A percentile compares a stretch with the other conserved stretches of the same genome.
These are phyloP conservation scores for Elsinoe necatrix DNA, from an alignment of 2,329 filamentous ascomycete species.

Conservation along the genomic window DNA sequence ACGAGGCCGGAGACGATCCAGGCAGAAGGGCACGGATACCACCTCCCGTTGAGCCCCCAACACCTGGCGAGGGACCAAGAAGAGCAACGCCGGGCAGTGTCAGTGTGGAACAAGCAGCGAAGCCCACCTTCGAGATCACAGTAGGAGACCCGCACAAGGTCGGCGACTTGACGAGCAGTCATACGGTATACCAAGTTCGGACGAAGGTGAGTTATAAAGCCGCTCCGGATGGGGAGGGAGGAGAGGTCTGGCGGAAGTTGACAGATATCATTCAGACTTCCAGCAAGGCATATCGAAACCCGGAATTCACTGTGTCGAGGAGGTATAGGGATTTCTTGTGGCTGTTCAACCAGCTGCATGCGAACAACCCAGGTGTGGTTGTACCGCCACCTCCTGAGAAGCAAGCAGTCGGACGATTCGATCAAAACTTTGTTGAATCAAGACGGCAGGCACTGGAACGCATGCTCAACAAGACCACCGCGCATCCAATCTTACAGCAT, in stretches of 20 bases:
- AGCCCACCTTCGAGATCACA: slow-evolving; percentile 80
- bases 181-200: slow-evolving; percentile 93
- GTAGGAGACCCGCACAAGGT: slow-evolving; percentile 98
- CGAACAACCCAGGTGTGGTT: slow-evolving; percentile 89
- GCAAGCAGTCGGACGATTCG: slow-evolving; percentile 91
- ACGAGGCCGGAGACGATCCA: slow-evolving; percentile 47
- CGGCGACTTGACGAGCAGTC: slow-evolving; percentile 89
- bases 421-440: slow-evolving; percentile 92
- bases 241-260: slow-evolving; percentile 7
- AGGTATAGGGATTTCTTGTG: slow-evolving; percentile 95
- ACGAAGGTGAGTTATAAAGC: slow-evolving; percentile 60
- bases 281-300: slow-evolving; percentile 87
- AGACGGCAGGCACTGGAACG: slow-evolving; percentile 84
- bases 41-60: slow-evolving; percentile 49
- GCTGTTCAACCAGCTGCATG: slow-evolving; percentile 91
- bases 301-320: slow-evolving; percentile 87
- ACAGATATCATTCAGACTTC: slow-evolving; percentile 56
- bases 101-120: slow-evolving; percentile 85
- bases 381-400: slow-evolving; percentile 96
- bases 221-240: not conserved
- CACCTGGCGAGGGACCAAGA: slow-evolving; percentile 36
- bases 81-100: slow-evolving; percentile 64
- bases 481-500: slow-evolving; percentile 82
- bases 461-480: slow-evolving; percentile 94
- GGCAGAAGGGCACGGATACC: slow-evolving; percentile 50